These are phyloP conservation scores for Akanthomyces lecanii DNA, from an alignment of 2,329 filamentous ascomycete genomes.

Conservation along the genomic window DNA sequence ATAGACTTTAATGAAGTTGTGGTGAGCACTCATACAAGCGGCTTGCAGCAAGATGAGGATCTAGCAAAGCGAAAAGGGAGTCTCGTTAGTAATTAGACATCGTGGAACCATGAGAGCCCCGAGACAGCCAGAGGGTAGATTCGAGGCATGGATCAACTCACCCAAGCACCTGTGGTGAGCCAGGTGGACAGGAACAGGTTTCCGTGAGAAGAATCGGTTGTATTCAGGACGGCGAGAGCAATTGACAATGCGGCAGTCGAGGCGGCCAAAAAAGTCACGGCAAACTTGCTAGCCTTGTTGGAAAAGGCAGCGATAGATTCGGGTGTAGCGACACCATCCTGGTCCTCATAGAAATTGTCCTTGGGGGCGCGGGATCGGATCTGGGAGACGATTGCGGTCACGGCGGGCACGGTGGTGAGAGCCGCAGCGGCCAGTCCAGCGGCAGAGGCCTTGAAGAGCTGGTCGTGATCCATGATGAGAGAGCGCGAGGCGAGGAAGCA, in stretches of 20 bases:
- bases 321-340: slow-evolving; percentile 64
- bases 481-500: neutral
- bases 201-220: slow-evolving; percentile 33
- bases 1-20: slow-evolving; percentile 49
- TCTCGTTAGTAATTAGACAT: neutral
- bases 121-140: neutral
- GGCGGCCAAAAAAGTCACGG: slow-evolving; percentile 50
- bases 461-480: slow-evolving; percentile 14
- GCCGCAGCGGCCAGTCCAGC: slow-evolving; percentile 33
- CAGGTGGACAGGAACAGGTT: slow-evolving; percentile 51
- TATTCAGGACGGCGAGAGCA: slow-evolving; percentile 50
- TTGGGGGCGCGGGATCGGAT: slow-evolving; percentile 32
- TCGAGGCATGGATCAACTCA: slow-evolving; percentile 37
- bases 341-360: slow-evolving; percentile 59
- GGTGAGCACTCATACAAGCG: slow-evolving; percentile 43
- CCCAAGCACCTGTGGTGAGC: slow-evolving; percentile 59
- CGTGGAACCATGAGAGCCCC: neutral
- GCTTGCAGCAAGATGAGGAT: slow-evolving; percentile 50
- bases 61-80: slow-evolving; percentile 30
- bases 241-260: slow-evolving; percentile 54
- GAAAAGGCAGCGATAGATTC: slow-evolving; percentile 61
- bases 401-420: slow-evolving; percentile 35
- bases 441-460: slow-evolving; percentile 24
- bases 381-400: slow-evolving; percentile 33
- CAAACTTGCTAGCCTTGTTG: slow-evolving; percentile 51